Conservation (phyloP, 106 monocot genomes). For the Cymbidium sinense region DNA sequence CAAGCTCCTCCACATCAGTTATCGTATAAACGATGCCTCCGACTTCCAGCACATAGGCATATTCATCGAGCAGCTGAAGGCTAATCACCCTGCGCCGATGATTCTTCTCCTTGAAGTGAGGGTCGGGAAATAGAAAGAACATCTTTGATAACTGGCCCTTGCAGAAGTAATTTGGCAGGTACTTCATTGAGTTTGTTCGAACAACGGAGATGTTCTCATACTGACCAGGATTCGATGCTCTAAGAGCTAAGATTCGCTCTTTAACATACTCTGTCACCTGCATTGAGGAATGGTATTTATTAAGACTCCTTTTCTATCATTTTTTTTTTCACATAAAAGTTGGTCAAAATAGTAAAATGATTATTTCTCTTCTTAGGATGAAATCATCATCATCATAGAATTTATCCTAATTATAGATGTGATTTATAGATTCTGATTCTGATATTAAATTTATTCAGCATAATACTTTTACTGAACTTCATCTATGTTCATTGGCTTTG, state of each 20-base stretch:
- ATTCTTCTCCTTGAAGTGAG: constrained; percentile 99
- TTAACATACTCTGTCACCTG: constrained; percentile 98
- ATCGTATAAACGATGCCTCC: constrained; percentile 86
- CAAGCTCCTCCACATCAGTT: constrained; percentile 95
- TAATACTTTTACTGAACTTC: too few species aligned
- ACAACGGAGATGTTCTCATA: constrained; percentile 87
- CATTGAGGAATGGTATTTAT: background rate
- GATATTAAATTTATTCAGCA: too few species aligned
- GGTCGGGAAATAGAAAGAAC: constrained; percentile 97
- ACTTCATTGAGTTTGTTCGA: constrained; percentile 97
- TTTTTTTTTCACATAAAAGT: too few species aligned
- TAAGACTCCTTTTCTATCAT: background rate
- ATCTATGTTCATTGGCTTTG: too few species aligned
- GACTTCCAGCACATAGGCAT: constrained; percentile 63
- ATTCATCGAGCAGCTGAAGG: constrained; percentile 81
- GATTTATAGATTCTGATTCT: too few species aligned
- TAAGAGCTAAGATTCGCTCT: constrained; percentile 77
- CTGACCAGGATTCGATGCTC: constrained; percentile 62
- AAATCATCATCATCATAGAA: too few species aligned
- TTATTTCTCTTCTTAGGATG: too few species aligned
- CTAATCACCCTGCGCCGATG: constrained; percentile 85
- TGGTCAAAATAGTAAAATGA: too few species aligned
- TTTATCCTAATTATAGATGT: too few species aligned
- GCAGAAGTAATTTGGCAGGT: constrained; percentile 84
- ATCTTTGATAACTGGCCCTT: constrained; percentile 89